Conservation (phyloP, 495 filamentous ascomycete species). For the Hypoxylon lienhwacheense region DNA sequence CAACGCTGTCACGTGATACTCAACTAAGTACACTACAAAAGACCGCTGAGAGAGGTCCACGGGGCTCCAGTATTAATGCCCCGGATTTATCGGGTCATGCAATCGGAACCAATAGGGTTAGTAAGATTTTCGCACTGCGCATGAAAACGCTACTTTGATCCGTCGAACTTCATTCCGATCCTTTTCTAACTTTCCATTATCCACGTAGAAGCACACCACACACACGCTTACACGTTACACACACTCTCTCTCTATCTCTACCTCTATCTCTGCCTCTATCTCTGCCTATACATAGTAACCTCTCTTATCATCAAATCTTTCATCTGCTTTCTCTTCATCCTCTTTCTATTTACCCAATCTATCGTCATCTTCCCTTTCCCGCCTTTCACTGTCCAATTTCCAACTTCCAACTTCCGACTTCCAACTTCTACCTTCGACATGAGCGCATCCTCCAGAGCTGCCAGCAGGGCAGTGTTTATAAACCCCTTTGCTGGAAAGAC, state of each 20-base stretch:
- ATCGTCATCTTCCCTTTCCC: background rate
- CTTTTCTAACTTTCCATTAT: constrained; percentile 16
- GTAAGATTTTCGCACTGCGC: too few relatives aligned
- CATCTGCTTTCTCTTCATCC: background rate
- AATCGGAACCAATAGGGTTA: background rate
- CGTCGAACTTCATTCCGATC: constrained; percentile 19
- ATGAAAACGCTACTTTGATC: constrained; percentile 1
- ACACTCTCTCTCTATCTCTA: background rate
- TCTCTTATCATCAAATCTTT: background rate
- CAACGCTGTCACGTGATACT: background rate
- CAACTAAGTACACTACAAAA: background rate
- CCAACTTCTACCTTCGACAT: constrained; percentile 40
- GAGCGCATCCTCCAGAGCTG: constrained; percentile 63
- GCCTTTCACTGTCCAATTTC: too few relatives aligned
- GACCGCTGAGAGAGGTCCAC: too few relatives aligned
- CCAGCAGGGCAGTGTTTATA: constrained; percentile 59
- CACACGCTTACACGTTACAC: background rate
- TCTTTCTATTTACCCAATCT: constrained; percentile 1
- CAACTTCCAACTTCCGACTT: background rate
- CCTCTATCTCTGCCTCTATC: too few relatives aligned
- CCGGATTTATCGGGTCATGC: too few relatives aligned
- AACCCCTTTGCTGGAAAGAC: constrained; percentile 51
- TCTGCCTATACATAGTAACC: background rate
- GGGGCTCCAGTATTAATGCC: too few relatives aligned
- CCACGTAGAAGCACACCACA: constrained; percentile 2